Evolutionary conservation across 2,329 filamentous ascomycete genomes (phyloP).

Genomic region (Bimuria novae-zelandiae): DNA sequence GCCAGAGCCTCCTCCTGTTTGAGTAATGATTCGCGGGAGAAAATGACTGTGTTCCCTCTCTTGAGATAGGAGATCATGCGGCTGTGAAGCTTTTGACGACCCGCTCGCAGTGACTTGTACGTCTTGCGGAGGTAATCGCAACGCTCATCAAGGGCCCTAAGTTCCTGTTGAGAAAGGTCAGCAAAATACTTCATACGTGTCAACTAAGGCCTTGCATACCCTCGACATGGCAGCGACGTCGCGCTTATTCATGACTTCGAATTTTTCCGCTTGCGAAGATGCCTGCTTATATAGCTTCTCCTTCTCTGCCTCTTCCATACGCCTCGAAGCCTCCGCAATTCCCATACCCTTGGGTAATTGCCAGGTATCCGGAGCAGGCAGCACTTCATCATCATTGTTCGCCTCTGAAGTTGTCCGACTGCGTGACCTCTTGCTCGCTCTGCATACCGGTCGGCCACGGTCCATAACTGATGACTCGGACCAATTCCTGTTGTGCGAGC

Average conservation of each 20-base stretch:
- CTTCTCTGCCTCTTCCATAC: slow-evolving; percentile 43
- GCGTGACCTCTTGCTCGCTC: slow-evolving; percentile 37
- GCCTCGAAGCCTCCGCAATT: slow-evolving; percentile 39
- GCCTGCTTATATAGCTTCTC: slow-evolving; percentile 46
- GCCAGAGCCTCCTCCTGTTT: slow-evolving; percentile 80
- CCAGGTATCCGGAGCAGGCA: slow-evolving; percentile 38
- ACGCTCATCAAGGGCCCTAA: slow-evolving; percentile 75
- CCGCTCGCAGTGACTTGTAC: slow-evolving; percentile 74
- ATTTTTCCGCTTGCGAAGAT: slow-evolving; percentile 45
- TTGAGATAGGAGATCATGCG: slow-evolving; percentile 79
- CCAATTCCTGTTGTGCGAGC: slow-evolving; percentile 39
- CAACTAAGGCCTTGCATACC: slow-evolving; percentile 45
- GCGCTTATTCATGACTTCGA: slow-evolving; percentile 46
- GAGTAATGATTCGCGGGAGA: slow-evolving; percentile 74
- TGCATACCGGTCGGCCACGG: slow-evolving; percentile 42
- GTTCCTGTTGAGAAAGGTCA: slow-evolving; percentile 59
- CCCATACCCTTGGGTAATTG: slow-evolving; percentile 45
- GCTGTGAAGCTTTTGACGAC: slow-evolving; percentile 74
- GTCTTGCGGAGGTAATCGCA: slow-evolving; percentile 79
- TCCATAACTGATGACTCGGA: slow-evolving; percentile 48
- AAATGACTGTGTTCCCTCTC: slow-evolving; percentile 70
- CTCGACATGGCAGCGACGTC: slow-evolving; percentile 61
- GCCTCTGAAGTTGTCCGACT: slow-evolving; percentile 42
- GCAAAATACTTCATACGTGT: slow-evolving; percentile 6
- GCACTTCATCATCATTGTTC: slow-evolving; percentile 28